phyloP scores from a whole-genome alignment of 257 asterid genomes.

The Euphrasia confusa region DNA sequence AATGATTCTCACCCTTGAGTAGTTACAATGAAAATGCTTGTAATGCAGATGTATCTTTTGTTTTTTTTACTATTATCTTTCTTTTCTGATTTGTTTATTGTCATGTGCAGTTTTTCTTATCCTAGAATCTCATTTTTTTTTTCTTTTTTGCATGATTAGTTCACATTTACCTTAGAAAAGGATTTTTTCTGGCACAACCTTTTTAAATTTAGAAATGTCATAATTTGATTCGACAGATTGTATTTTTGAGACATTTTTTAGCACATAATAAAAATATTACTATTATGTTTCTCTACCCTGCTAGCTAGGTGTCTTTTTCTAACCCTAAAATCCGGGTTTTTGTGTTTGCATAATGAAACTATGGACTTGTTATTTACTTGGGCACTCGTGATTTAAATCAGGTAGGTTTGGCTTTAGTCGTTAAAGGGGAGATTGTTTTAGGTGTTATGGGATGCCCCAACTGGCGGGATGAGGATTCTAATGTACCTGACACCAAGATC shows the following conservation, averaged over 20 bases:
- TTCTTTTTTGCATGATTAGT: neutral
- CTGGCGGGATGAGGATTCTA: constrained; percentile 51
- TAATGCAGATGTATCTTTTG: neutral
- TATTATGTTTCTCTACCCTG: neutral
- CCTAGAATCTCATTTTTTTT: neutral
- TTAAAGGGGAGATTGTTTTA: constrained; percentile 78
- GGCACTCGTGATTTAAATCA: constrained; percentile 32
- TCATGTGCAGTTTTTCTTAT: neutral
- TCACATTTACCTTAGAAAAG: neutral
- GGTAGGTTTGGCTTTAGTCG: constrained; percentile 95
- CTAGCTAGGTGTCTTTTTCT: neutral
- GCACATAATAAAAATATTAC: neutral
- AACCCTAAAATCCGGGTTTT: constrained; percentile 1
- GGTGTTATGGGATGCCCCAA: constrained; percentile 99
- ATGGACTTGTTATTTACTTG: constrained; percentile 1
- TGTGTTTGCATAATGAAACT: constrained; percentile 6
- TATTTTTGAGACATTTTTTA: neutral
- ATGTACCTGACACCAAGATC: constrained; percentile 20
- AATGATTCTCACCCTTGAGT: constrained; percentile 9
- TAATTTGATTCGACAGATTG: constrained; percentile 1
- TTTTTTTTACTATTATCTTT: neutral
- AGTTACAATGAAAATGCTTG: constrained; percentile 5
- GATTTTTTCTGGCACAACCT: neutral
- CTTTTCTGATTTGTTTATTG: neutral
- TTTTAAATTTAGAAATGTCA: constrained; percentile 1